Evolutionary conservation across 768 basidiomycete species (phyloP), one percentile per base, ranked within the genome.

Genomic region (Pleurotus djamor): DNA sequence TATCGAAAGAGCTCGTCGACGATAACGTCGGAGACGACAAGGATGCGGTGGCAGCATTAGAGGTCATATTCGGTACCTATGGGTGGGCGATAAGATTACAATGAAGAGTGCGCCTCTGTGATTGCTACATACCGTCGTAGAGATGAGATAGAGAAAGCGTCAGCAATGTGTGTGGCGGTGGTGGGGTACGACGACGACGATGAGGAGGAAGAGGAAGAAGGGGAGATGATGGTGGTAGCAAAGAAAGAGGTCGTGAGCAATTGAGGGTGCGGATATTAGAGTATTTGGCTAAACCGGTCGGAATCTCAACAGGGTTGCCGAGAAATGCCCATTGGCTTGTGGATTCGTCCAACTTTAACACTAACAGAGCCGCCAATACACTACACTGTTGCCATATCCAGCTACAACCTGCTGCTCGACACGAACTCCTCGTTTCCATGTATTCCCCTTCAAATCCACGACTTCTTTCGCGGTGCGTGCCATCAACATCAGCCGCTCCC

Each of bases 331-430:
- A 44, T 56, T 56, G 54, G 54, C 37, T 32, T 9, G 38, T 28
- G n/a, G n/a, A 43, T 41, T 16, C 35, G 16, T 10, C 54, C 41
- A 43, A 41, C 38, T n/a, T 41, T n/a, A 41, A 41, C 9, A 41
- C 38, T 32, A 61, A 37, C 59, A 66, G 50, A 85, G 79, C 74
- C 78, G 84, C 91, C 91, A 92, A 66, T 91, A 92, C 0, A 92
- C 78, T 50, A 82, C 72, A 61, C 84, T 89, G 65, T 74, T 85
- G 28, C 82, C 80, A 65, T 79, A 81, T n/a, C 91, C 89, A 28
- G 82, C 81, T 7, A 82, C 78, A 13, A 81, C 83, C 49, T 74
- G 71, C 67, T 92, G 91, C 69, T 89, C 84, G 28, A 93, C 86
- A 44, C 78, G 70, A 13, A 85, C 81, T 45, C 79, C 78, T 59